phyloP scores from a whole-genome alignment of 352 stramenopile species.

The Bremia lactucae region DNA sequence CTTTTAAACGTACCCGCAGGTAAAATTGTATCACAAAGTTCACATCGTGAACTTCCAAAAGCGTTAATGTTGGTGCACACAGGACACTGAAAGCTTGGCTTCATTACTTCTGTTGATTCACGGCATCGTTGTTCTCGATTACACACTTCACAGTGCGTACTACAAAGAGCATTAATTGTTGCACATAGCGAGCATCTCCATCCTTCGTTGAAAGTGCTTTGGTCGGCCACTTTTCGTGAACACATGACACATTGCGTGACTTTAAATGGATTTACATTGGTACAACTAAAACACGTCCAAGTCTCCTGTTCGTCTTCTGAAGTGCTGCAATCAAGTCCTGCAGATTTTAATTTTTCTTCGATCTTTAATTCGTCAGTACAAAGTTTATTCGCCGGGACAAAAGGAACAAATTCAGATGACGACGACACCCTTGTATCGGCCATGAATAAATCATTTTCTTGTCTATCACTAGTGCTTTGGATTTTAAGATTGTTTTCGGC shows the following conservation, averaged over 20 bases:
- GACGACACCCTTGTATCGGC: slow-evolving; percentile 1
- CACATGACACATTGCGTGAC: slow-evolving; percentile 15
- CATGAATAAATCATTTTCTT: too few relatives aligned
- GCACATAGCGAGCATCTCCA: slow-evolving; percentile 20
- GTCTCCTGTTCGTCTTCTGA: slow-evolving; percentile 31
- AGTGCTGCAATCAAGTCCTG: slow-evolving; percentile 41
- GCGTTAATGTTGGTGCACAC: slow-evolving; percentile 56
- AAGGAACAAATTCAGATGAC: slow-evolving; percentile 4
- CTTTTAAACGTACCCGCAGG: slow-evolving; percentile 10
- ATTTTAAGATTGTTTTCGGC: background rate
- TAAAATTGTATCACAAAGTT: slow-evolving; percentile 36
- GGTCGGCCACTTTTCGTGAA: slow-evolving; percentile 1
- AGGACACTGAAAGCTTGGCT: slow-evolving; percentile 24
- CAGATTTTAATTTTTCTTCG: slow-evolving; percentile 33
- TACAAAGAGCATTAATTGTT: slow-evolving; percentile 8
- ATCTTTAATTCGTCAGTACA: slow-evolving; percentile 14
- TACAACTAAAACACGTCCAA: slow-evolving; percentile 23
- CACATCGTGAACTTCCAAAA: slow-evolving; percentile 22
- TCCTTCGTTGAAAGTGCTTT: background rate
- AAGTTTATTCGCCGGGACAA: slow-evolving; percentile 20
- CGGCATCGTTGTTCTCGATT: slow-evolving; percentile 6
- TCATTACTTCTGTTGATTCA: background rate
- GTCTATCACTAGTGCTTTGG: background rate
- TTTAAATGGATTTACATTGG: slow-evolving; percentile 15
- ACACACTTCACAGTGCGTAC: slow-evolving; percentile 19